Percentiles rank a stretch among this genome's conserved stretches.
phyloP scores from a whole-genome alignment of 169 alveolate species.

The Plasmodium reichenowi region DNA sequence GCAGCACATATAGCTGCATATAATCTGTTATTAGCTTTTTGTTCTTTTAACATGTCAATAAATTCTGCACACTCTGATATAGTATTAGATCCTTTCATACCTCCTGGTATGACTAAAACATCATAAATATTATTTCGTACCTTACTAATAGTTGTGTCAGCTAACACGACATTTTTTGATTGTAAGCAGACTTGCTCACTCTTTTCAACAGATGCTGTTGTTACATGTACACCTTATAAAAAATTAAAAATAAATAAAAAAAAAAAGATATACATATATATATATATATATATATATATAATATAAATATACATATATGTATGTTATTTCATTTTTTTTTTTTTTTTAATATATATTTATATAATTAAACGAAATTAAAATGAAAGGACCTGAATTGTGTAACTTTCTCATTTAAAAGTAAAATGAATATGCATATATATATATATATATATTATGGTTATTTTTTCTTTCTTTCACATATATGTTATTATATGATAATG shows the following conservation, averaged over 20 bases:
- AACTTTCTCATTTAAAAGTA: not conserved
- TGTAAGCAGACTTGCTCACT: constrained; percentile 61
- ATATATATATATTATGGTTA: not conserved
- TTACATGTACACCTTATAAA: constrained; percentile 73
- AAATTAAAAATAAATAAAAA: constrained; percentile 61
- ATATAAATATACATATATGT: too few species aligned
- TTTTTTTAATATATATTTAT: not conserved
- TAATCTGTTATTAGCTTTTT: constrained; percentile 78
- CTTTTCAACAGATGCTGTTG: constrained; percentile 66
- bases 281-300: constrained; percentile 12
- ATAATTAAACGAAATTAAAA: too few species aligned
- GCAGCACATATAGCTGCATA: constrained; percentile 89
- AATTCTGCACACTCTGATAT: constrained; percentile 33
- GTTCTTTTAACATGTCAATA: constrained; percentile 80
- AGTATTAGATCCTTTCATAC: constrained; percentile 82
- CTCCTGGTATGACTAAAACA: constrained; percentile 86
- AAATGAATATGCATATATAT: not conserved
- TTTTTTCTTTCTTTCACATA: not conserved
- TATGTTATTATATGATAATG: too few species aligned
- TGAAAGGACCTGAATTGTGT: too few species aligned
- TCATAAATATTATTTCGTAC: constrained; percentile 78
- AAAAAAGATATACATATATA: constrained; percentile 9
- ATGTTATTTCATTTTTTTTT: not conserved
- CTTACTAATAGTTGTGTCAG: constrained; percentile 80
- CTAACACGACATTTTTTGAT: constrained; percentile 64